Evolutionary conservation across 805 yeast genomes (phyloP), one percentile per base, ranked within the genome.

Genomic region (Yarrowia sp.): DNA sequence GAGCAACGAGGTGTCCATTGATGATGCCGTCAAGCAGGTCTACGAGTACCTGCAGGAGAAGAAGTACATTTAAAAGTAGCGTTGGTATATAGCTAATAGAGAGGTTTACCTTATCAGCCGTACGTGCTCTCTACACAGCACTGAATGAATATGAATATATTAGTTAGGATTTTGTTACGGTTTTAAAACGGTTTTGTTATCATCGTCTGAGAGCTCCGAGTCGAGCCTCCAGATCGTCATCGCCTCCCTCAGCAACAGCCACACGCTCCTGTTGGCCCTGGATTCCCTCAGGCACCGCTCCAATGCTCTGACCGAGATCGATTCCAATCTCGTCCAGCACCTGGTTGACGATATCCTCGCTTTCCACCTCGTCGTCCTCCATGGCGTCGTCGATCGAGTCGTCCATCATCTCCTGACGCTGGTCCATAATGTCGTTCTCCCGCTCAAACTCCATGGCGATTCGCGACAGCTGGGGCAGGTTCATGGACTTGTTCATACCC

Each of bases 341-440:
- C 75, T 88, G 90, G 72, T 87, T 85, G 58, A 96, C 95, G 61
- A 92, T 88, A 71, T 92, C 97, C 72, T 92, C 97, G 3, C 89
- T 88, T 31, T 74, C 76, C 69, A 86, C 89, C 66, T 90, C 85
- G 71, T 90, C 98, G 71, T 87, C 91, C 64, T 88, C 96, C 95
- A 95, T 91, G 17, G 95, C 89, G 74, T 93, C 97, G 74, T 95
- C 99, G 71, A 95, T 88, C 17, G 97, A 96, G 74, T 95, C 99
- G 74, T 95, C 99, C 89, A 95, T 95, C 85, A 96, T 90, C 75
- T 96, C 99, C 76, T 96, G 98, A 72, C 96, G 87, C 78, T 95
- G 99, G 75, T 93, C 98, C 98, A 95, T 95, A 71, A 96, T 79
- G 74, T 96, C 99, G 76, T 89, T 90, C 73, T 93, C 96, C 71